phyloP scores from a whole-genome alignment of 805 yeast species.

The Middelhovenomyces tepae region DNA sequence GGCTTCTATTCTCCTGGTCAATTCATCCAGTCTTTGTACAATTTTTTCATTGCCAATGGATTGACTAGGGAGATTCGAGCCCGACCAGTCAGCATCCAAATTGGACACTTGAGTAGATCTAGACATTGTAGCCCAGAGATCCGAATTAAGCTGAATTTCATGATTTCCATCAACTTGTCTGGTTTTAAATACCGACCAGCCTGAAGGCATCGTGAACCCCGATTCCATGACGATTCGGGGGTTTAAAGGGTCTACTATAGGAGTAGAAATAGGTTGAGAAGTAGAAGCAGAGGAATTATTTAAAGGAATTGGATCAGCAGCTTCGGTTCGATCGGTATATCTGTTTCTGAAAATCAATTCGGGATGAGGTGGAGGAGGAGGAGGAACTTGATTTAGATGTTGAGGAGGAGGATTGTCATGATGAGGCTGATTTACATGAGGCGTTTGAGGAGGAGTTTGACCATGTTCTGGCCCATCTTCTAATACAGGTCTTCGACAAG shows the following conservation, averaged over 20 bases:
- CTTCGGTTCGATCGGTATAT: background rate
- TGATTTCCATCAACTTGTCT: conserved; percentile 5
- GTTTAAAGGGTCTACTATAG: conserved; percentile 1
- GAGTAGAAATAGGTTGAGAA: conserved; percentile 3
- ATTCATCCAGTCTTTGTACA: background rate
- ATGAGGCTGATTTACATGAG: background rate
- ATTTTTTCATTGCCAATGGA: background rate
- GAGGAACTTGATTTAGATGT: background rate
- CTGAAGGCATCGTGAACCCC: conserved; percentile 9
- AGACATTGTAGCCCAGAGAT: conserved; percentile 10
- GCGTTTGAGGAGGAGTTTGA: background rate
- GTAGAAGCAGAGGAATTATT: background rate
- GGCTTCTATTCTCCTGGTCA: background rate
- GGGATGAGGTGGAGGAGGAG: background rate
- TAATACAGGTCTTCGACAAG: conserved; percentile 70
- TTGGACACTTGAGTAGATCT: background rate
- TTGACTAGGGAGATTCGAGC: background rate
- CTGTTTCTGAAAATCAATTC: background rate
- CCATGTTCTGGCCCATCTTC: background rate
- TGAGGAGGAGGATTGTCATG: background rate
- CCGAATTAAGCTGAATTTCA: conserved; percentile 11
- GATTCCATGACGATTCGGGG: conserved; percentile 3
- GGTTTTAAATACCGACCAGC: conserved; percentile 14
- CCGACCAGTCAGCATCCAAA: background rate
- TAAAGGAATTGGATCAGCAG: background rate